Evolutionary conservation across 345 rosid species (phyloP).

Genomic region (Pugionium dolabratum): DNA sequence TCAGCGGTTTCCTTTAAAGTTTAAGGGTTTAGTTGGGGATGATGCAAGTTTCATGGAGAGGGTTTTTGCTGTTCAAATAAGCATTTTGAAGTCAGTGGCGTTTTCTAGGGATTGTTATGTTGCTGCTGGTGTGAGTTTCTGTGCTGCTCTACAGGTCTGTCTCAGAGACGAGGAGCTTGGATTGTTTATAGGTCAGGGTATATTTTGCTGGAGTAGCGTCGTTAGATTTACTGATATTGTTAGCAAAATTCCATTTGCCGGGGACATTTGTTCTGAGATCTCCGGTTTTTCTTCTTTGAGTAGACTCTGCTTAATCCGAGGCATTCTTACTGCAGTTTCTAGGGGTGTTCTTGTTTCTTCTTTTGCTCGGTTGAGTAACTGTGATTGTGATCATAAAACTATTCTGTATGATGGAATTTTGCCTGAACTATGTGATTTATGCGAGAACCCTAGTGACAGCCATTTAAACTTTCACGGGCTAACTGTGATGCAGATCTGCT

Average conservation of each 20-base stretch:
- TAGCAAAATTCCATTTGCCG: constrained; percentile 59
- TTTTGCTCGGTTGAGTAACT: constrained; percentile 43
- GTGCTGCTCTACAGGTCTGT: constrained; percentile 82
- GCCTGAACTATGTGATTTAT: constrained; percentile 78
- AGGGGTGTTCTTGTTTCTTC: constrained; percentile 63
- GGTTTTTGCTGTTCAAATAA: constrained; percentile 56
- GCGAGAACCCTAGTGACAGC: constrained; percentile 88
- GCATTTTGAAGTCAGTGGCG: constrained; percentile 60
- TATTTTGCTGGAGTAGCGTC: constrained; percentile 44
- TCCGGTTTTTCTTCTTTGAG: constrained; percentile 62
- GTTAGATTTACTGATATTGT: constrained; percentile 43
- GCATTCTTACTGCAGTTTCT: constrained; percentile 90
- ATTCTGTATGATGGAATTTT: constrained; percentile 78
- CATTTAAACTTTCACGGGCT: constrained; percentile 92
- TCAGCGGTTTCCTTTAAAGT: constrained; percentile 71
- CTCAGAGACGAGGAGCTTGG: constrained; percentile 69
- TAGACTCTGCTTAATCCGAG: constrained; percentile 91
- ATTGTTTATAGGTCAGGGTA: constrained; percentile 63
- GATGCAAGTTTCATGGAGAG: constrained; percentile 54
- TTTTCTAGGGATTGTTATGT: constrained; percentile 90
- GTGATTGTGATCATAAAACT: constrained; percentile 50
- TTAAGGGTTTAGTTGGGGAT: constrained; percentile 45
- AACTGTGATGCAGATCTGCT: constrained; percentile 93
- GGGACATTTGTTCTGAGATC: constrained; percentile 66
- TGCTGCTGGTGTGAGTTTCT: constrained; percentile 89